Evolutionary conservation across 2,329 filamentous ascomycete species (phyloP).

Genomic region (Tolypocladium tropicale): DNA sequence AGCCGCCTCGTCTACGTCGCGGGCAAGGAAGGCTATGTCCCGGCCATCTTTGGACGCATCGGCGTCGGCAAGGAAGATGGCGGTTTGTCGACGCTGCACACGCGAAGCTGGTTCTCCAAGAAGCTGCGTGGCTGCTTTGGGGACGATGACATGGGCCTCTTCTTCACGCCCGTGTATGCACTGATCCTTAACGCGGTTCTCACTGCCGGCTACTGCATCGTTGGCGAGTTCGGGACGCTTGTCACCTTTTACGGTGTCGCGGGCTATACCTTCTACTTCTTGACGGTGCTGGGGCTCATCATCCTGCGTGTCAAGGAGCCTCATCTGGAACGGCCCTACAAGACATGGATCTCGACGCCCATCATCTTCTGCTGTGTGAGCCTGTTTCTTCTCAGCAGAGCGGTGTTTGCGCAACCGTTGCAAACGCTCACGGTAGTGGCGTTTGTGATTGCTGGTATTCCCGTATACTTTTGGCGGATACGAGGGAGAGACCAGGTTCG

Average conservation of each 20-base stretch:
- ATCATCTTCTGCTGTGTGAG: slow-evolving; percentile 98
- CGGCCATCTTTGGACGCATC: slow-evolving; percentile 70
- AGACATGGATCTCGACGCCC: slow-evolving; percentile 92
- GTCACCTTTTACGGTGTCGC: slow-evolving; percentile 97
- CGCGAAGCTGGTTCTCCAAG: slow-evolving; percentile 47
- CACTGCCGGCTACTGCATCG: slow-evolving; percentile 66
- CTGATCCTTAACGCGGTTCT: slow-evolving; percentile 71
- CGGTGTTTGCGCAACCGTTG: slow-evolving; percentile 81
- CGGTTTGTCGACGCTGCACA: slow-evolving; percentile 31
- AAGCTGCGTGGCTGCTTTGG: slow-evolving; percentile 54
- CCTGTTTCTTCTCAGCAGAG: slow-evolving; percentile 78
- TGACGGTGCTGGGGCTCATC: slow-evolving; percentile 88
- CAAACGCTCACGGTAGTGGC: slow-evolving; percentile 81
- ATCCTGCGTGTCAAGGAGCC: slow-evolving; percentile 83
- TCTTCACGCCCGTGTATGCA: slow-evolving; percentile 90
- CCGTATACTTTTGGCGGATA: slow-evolving; percentile 83
- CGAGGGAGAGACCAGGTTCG: slow-evolving; percentile 47
- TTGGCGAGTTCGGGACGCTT: slow-evolving; percentile 85
- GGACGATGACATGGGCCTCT: slow-evolving; percentile 69
- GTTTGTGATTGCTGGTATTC: slow-evolving; percentile 75
- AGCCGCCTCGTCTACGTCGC: slow-evolving; percentile 88
- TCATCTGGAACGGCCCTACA: slow-evolving; percentile 78
- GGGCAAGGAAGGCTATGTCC: slow-evolving; percentile 90
- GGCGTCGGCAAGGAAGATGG: slow-evolving; percentile 49
- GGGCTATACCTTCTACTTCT: slow-evolving; percentile 94